phyloP scores from a whole-genome alignment of 2,329 filamentous ascomycete species.

The Ophiostoma ips region DNA sequence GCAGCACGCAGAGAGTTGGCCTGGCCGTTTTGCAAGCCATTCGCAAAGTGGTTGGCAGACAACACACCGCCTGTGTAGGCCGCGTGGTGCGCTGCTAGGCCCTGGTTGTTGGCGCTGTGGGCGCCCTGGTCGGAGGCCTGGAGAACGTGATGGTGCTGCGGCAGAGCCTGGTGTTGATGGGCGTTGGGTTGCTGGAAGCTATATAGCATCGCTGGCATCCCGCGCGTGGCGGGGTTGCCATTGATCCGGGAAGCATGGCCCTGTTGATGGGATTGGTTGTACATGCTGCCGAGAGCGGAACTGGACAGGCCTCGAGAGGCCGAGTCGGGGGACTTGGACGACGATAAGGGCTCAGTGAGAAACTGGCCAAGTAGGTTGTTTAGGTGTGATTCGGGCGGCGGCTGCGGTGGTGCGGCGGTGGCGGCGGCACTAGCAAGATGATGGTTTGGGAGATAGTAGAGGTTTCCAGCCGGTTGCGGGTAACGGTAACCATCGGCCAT shows the following conservation, averaged over 20 bases:
- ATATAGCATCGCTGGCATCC: constrained; percentile 48
- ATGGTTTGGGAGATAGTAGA: constrained; percentile 29
- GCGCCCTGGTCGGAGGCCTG: constrained; percentile 41
- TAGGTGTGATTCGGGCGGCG: constrained; percentile 18
- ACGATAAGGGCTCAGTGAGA: constrained; percentile 17
- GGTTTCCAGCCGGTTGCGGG: constrained; percentile 37
- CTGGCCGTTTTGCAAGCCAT: constrained; percentile 41
- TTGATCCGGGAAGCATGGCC: constrained; percentile 66
- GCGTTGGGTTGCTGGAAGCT: constrained; percentile 50
- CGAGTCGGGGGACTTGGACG: constrained; percentile 16
- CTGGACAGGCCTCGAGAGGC: constrained; percentile 20
- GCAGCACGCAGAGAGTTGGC: not conserved
- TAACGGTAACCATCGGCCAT: constrained; percentile 59
- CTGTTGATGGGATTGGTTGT: constrained; percentile 57
- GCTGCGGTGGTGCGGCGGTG: constrained; percentile 22
- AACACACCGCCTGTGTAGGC: constrained; percentile 50
- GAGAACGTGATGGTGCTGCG: constrained; percentile 47
- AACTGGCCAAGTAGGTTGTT: constrained; percentile 23
- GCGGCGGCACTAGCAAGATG: constrained; percentile 29
- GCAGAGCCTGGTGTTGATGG: constrained; percentile 48
- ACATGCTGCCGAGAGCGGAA: constrained; percentile 48
- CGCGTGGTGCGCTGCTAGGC: constrained; percentile 43
- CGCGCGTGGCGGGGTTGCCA: constrained; percentile 48
- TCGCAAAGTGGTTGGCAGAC: constrained; percentile 47
- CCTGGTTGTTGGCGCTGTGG: constrained; percentile 39